phyloP scores from a whole-genome alignment of 2,329 filamentous ascomycete genomes.

The Colletotrichum siamense region DNA sequence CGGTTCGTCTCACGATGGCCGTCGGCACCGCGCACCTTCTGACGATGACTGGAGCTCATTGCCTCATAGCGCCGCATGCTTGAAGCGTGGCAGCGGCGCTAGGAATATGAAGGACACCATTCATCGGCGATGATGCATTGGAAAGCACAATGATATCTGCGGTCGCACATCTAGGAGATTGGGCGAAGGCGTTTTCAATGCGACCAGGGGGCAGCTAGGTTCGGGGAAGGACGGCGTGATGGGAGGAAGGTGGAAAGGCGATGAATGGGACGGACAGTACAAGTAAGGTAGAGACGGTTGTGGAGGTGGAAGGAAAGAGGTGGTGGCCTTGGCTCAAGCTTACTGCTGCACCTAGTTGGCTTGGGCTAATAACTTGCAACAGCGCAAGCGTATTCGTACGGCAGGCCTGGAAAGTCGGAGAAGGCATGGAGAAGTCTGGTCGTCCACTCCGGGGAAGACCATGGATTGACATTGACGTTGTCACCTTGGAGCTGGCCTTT shows the following conservation, averaged over 20 bases:
- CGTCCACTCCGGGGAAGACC: not conserved
- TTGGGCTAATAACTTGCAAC: not conserved
- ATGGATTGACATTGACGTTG: conserved; percentile 11
- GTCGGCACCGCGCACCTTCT: conserved; percentile 10
- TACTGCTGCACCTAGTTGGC: not conserved
- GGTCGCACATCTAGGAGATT: conserved; percentile 1
- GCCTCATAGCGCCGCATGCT: conserved; percentile 11
- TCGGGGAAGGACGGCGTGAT: not conserved
- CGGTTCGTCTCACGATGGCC: conserved; percentile 9
- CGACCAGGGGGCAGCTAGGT: not conserved
- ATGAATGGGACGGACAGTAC: not conserved
- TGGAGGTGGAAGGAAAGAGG: not conserved
- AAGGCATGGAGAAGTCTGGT: not conserved
- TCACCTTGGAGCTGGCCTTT: not conserved
- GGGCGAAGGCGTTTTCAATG: not conserved
- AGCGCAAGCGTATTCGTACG: not conserved
- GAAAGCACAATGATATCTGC: conserved; percentile 3
- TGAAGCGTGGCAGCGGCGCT: conserved; percentile 15
- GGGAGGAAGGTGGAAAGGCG: not conserved
- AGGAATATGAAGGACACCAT: not conserved
- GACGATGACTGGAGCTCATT: conserved; percentile 17
- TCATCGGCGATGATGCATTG: conserved; percentile 16
- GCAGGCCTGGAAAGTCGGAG: not conserved
- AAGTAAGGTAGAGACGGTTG: not conserved
- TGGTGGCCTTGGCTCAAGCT: not conserved